Base-by-base conservation (phyloP, 192 early-diverging fungal species). In the Coemansia sp. region DNA sequence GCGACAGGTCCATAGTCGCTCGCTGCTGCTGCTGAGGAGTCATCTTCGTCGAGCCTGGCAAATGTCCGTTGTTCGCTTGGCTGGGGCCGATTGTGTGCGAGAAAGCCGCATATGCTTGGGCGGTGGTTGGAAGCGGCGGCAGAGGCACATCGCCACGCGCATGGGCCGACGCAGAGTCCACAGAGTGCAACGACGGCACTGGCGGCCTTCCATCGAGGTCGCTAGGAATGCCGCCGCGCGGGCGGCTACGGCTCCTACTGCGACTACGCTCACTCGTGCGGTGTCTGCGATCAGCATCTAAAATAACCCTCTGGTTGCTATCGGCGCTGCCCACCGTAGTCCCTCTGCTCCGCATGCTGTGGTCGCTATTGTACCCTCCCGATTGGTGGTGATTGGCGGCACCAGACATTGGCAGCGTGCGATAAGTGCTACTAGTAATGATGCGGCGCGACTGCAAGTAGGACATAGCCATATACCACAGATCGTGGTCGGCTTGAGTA, bases 391-490 rank as follows among this genome's bases (percentile, higher is more conserved):
- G 23, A 14, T 40, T 35, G 35, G 21, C 47, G 3, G 39, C 33
- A 21, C 55, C 73, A 11, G 72, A 39, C 11, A 32, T 35, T 13
- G 73, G 58, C 40, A 57, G 38, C 30, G 78, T 61, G 6, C 74
- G 79, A 17, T 82, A 82, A 17, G 83, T 77, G 33, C 64, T 73
- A 74, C 78, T 73, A 30, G 84, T 78, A 50, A 86, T 78, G 67
- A 82, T 81, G 58, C 76, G 80, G 9, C 80, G 73, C 28, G 76
- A 72, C 63, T 83, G 84, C 53, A 86, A 63, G 52, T 78, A 86
- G 33, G 79, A 72, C 70, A 86, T 68, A 2, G 84, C 91, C 80
- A 88, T 77, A 67, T 82, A 88, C 92, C 92, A 93, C 44, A 87
- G 69, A 33, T 91, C 90, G 65, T 93, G 92, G 43, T 88, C 86